A percentile compares a stretch with the other conserved stretches of the same genome.
These are phyloP conservation scores for Xanthoparmelia taractica DNA, from an alignment of 495 filamentous ascomycete genomes.

Conservation along the genomic window DNA sequence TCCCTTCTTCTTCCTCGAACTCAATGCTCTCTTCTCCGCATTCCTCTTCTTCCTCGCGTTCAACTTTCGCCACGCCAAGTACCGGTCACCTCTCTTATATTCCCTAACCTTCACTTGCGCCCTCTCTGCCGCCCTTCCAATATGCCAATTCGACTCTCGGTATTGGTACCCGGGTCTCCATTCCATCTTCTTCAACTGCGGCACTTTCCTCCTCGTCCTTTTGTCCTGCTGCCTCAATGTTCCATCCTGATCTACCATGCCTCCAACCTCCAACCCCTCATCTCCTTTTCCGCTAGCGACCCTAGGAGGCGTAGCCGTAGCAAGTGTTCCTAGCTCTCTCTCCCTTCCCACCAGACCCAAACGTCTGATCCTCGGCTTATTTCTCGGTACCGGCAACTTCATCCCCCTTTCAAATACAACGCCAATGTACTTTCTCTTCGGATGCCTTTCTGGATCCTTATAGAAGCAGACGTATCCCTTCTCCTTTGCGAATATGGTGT, in stretches of 20 bases:
- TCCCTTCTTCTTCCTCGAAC: slow-evolving; percentile 43
- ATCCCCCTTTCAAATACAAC: slow-evolving; percentile 69
- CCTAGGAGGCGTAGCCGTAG: neutral
- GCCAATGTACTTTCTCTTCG: slow-evolving; percentile 84
- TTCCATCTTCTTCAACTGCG: slow-evolving; percentile 27
- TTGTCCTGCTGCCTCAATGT: slow-evolving; percentile 29
- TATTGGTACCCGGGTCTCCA: slow-evolving; percentile 69
- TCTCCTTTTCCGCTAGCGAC: slow-evolving; percentile 3
- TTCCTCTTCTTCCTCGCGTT: slow-evolving; percentile 44
- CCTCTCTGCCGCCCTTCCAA: slow-evolving; percentile 61
- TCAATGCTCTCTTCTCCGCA: slow-evolving; percentile 52
- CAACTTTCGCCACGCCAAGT: slow-evolving; percentile 55
- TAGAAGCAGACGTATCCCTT: slow-evolving; percentile 95
- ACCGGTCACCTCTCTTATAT: slow-evolving; percentile 51
- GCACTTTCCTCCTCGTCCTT: slow-evolving; percentile 32
- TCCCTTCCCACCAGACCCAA: slow-evolving; percentile 58
- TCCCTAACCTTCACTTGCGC: slow-evolving; percentile 44
- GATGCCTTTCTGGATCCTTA: slow-evolving; percentile 55
- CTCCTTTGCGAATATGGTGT: slow-evolving; percentile 83
- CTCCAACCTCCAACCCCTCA: slow-evolving; percentile 23
- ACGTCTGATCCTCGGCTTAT: slow-evolving; percentile 54
- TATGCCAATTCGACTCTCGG: slow-evolving; percentile 76
- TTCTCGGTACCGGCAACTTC: slow-evolving; percentile 62
- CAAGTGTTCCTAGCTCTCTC: slow-evolving; percentile 23
- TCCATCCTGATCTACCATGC: slow-evolving; percentile 34